These are phyloP conservation scores for Alternaria viburni DNA, from an alignment of 2,329 filamentous ascomycete species.

Conservation along the genomic window DNA sequence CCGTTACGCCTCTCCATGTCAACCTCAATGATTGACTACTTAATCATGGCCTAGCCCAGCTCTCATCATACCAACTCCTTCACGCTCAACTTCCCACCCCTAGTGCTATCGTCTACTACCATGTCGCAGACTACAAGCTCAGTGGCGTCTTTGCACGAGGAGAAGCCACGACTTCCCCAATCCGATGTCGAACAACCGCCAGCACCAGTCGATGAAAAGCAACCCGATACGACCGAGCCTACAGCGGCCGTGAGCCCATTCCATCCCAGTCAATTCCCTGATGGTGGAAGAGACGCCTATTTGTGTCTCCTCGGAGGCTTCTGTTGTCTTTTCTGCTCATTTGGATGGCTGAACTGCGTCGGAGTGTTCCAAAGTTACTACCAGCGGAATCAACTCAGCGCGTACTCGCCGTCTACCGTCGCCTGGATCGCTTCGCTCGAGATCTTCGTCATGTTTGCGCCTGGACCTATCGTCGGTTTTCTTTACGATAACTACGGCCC, in stretches of 20 bases:
- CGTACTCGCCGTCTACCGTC: conserved; percentile 50
- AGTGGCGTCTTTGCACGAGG: conserved; percentile 23
- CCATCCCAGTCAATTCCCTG: conserved; percentile 45
- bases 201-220: conserved; percentile 17
- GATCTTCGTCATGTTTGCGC: conserved; percentile 57
- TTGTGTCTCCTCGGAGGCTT: conserved; percentile 35
- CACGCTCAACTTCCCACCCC: background rate
- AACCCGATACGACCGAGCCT: background rate
- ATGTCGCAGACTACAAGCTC: conserved; percentile 21
- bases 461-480: conserved; percentile 68
- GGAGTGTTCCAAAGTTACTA: conserved; percentile 58
- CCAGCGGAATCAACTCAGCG: conserved; percentile 48
- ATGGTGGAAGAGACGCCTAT: conserved; percentile 48
- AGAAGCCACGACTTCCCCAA: conserved; percentile 11
- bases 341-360: conserved; percentile 54
- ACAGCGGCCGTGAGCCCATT: conserved; percentile 23
- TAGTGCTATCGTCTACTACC: background rate
- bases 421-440: conserved; percentile 56
- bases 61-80: background rate
- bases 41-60: background rate
- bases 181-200: conserved; percentile 24
- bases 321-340: conserved; percentile 42
- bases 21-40: background rate
- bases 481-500: conserved; percentile 70
- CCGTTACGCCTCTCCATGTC: background rate